phyloP scores from a whole-genome alignment of 75 land plant species.

The Azolla pinnata region DNA sequence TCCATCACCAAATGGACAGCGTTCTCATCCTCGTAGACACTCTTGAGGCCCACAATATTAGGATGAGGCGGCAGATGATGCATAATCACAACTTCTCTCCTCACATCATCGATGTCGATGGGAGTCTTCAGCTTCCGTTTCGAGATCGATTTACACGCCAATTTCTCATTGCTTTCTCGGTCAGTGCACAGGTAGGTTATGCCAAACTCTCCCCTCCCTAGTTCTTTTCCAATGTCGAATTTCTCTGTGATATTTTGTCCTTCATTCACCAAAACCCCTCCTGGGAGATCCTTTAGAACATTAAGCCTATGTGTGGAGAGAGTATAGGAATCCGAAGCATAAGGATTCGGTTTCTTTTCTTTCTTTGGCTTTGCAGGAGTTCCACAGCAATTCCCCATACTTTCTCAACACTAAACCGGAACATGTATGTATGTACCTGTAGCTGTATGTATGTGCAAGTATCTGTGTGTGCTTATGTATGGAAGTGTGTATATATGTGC shows the following conservation, averaged over 20 bases:
- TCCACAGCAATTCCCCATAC: slow-evolving; percentile 74
- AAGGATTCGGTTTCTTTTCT: slow-evolving; percentile 42
- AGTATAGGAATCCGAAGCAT: slow-evolving; percentile 24
- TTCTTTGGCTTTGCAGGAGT: slow-evolving; percentile 14
- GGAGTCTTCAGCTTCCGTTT: slow-evolving; percentile 52
- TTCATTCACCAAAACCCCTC: slow-evolving; percentile 2
- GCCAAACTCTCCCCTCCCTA: slow-evolving; percentile 66
- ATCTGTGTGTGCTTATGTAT: too few species aligned
- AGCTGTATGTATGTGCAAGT: too few species aligned
- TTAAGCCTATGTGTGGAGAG: neutral
- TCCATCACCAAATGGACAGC: slow-evolving; percentile 71
- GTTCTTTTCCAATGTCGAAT: slow-evolving; percentile 40
- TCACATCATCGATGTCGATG: slow-evolving; percentile 57
- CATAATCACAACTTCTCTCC: slow-evolving; percentile 63
- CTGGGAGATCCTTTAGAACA: slow-evolving; percentile 11
- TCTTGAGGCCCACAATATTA: slow-evolving; percentile 38
- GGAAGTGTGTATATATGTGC: too few species aligned
- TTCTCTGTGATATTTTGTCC: slow-evolving; percentile 27
- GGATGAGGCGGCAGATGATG: slow-evolving; percentile 45
- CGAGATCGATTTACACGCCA: slow-evolving; percentile 59
- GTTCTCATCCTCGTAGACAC: slow-evolving; percentile 44
- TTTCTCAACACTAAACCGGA: too few species aligned
- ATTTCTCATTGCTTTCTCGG: slow-evolving; percentile 29
- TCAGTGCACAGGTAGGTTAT: slow-evolving; percentile 58
- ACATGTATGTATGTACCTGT: too few species aligned